A percentile compares a stretch with the other conserved stretches of the same genome.
Evolutionary conservation across 2,329 filamentous ascomycete genomes (phyloP).

Genomic region (Calonectria hongkongensis): DNA sequence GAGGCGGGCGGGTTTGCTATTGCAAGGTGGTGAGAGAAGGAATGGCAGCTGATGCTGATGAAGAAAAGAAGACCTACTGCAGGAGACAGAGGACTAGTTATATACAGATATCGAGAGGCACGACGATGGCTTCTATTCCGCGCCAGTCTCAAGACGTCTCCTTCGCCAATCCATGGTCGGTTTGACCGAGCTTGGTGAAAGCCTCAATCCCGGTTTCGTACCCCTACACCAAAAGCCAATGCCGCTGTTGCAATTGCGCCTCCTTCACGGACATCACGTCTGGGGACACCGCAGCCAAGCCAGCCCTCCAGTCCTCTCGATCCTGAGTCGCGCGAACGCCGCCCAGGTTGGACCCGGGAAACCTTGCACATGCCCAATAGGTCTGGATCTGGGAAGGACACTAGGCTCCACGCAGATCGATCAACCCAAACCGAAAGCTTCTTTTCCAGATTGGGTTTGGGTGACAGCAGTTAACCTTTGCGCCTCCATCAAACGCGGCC

Average conservation of each 20-base stretch:
- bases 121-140: not conserved
- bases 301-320: slow-evolving; percentile 4
- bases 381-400: slow-evolving; percentile 26
- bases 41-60: slow-evolving; percentile 24
- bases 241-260: not conserved
- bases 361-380: slow-evolving; percentile 29
- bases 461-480: not conserved
- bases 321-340: slow-evolving; percentile 20
- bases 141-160: slow-evolving; percentile 19
- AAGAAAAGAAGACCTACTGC: not conserved
- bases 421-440: slow-evolving; percentile 8
- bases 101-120: not conserved
- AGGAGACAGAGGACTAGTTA: not conserved
- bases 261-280: not conserved
- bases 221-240: not conserved
- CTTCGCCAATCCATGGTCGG: slow-evolving; percentile 15
- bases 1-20: slow-evolving; percentile 17
- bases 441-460: slow-evolving; percentile 5
- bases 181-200: slow-evolving; percentile 27
- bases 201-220: slow-evolving; percentile 23
- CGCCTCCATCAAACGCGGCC: slow-evolving; percentile 12
- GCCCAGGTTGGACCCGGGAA: slow-evolving; percentile 24
- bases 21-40: slow-evolving; percentile 17
- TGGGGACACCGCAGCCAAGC: slow-evolving; percentile 16
- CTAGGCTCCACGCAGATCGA: not conserved